phyloP scores from a whole-genome alignment of 2,329 filamentous ascomycete species.

The Colletotrichum trifolii region DNA sequence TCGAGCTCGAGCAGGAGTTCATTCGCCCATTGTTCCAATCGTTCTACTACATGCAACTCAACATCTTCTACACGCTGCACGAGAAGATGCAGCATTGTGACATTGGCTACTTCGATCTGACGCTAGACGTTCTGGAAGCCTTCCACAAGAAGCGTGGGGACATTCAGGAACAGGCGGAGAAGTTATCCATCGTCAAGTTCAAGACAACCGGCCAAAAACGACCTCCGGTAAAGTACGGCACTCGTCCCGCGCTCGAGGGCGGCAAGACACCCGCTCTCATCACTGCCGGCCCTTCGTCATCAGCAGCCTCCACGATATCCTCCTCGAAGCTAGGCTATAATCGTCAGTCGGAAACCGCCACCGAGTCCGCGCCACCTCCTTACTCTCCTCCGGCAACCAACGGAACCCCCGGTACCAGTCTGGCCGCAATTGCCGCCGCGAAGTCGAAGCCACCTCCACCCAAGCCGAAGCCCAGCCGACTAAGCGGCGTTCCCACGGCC shows the following conservation, averaged over 20 bases:
- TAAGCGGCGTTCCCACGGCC: constrained; percentile 72
- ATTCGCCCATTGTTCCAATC: constrained; percentile 97
- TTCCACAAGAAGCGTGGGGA: constrained; percentile 91
- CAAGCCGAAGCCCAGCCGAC: constrained; percentile 80
- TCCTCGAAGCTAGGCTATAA: constrained; percentile 48
- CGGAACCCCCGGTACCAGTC: constrained; percentile 47
- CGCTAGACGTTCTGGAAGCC: constrained; percentile 89
- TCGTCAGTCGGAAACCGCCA: constrained; percentile 55
- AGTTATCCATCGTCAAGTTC: constrained; percentile 87
- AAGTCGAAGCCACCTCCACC: constrained; percentile 78
- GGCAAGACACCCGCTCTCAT: constrained; percentile 62
- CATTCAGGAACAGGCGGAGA: constrained; percentile 86
- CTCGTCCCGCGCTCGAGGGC: constrained; percentile 63
- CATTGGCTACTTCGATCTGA: constrained; percentile 97
- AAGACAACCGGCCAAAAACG: constrained; percentile 83
- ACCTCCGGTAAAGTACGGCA: constrained; percentile 65
- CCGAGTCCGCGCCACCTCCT: constrained; percentile 73
- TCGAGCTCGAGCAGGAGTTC: constrained; percentile 89
- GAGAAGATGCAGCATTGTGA: constrained; percentile 98
- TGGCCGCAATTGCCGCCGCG: constrained; percentile 62
- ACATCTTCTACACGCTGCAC: constrained; percentile 98
- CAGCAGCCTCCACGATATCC: constrained; percentile 40
- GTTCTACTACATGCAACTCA: constrained; percentile 99
- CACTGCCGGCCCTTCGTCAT: constrained; percentile 58
- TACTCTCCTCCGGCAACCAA: constrained; percentile 64